Evolutionary conservation across 257 asterid species (phyloP), one percentile per base, ranked within the genome.

Genomic region (Pogostemon cablin): DNA sequence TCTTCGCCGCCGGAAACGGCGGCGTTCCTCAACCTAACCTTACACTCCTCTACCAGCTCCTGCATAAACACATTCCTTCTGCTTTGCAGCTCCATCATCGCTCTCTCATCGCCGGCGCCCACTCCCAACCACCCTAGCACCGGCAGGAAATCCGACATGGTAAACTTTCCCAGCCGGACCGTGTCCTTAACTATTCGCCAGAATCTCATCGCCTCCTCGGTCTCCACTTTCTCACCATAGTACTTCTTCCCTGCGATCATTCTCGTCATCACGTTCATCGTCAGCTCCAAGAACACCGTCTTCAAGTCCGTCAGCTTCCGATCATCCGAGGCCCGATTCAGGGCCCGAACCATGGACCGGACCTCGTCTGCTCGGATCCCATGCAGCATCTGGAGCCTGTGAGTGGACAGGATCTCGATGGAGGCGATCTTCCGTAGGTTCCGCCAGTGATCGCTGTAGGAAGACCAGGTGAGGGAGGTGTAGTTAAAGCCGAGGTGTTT

Each of bases 381-480:
- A 2, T 77, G 85, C 15, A 88, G 84, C 80, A 72, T 11, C 40
- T 88, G 90, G 17, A 90, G 83, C 62, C 85, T 71, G 64, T 84
- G 82, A 0, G 84, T 25, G 4, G 96, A 90, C 2, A 90, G 37
- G 8, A 90, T 75, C 75, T 90, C 92, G 54, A 80, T 44, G 0
- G 85, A 70, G 0, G 90, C 68, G 3, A 87, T 80, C 54, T 71
- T 86, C 0, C 95, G 83, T 0, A 87, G 72, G 71, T 86, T 90
- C 7, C 90, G 73, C 95, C 95, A 90, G 66, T 82, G 92, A 39
- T 83, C 87, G 5, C 92, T 88, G 61, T 87, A 87, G 0, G 90
- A 65, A 1, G 82, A 4, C 88, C 89, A 84, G 2, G 63, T 82
- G 6, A 89, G 2, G 2, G 90, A 77, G 0, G 90, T 89, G 73